Percentiles rank a stretch among this genome's conserved stretches.
These are phyloP conservation scores for Geum urbanum DNA, from an alignment of 306 rosid genomes.

Conservation along the genomic window DNA sequence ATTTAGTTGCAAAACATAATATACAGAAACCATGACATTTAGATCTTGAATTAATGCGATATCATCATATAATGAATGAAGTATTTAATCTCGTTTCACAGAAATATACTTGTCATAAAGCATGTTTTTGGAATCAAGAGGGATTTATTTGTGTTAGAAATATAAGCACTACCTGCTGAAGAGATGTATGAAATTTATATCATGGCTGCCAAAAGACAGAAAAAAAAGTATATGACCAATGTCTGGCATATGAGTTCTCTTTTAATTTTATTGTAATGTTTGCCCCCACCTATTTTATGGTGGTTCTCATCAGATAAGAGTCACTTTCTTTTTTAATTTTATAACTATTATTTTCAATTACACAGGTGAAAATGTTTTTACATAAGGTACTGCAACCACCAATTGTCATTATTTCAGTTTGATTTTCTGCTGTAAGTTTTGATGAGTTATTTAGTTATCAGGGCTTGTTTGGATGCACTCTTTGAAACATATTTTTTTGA, in stretches of 20 bases:
- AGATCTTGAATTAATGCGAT: slow-evolving; percentile 3
- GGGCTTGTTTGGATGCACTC: background rate
- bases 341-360: background rate
- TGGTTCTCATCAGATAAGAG: background rate
- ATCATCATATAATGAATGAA: background rate
- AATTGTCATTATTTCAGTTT: background rate
- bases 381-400: background rate
- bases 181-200: background rate
- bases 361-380: background rate
- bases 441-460: background rate
- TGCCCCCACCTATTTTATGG: background rate
- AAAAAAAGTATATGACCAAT: background rate
- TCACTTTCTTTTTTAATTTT: background rate
- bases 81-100: background rate
- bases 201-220: background rate
- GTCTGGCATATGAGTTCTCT: background rate
- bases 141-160: background rate
- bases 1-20: background rate
- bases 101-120: background rate
- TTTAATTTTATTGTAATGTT: background rate
- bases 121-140: background rate
- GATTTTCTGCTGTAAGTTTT: background rate
- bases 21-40: background rate
- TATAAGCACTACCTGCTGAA: background rate
- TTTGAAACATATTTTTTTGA: background rate